Conservation (phyloP, 1,284 basidiomycete genomes). For the Malassezia sp. region DNA sequence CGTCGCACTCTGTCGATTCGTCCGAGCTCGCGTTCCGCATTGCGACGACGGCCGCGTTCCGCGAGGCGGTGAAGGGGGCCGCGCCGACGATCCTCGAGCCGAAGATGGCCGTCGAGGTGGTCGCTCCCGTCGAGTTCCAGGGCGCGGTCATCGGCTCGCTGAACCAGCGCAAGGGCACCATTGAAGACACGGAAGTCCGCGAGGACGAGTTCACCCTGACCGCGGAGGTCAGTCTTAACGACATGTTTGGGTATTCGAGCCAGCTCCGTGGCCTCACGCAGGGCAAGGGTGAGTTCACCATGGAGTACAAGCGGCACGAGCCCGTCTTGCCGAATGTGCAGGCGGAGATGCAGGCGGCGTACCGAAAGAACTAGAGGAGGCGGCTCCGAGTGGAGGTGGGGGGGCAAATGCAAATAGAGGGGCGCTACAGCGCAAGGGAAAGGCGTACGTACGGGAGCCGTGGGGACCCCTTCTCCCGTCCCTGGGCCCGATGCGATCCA, state of each 20-base stretch:
- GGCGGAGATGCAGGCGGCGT: conserved; percentile 59
- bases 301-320: conserved; percentile 75
- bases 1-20: conserved; percentile 88
- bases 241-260: conserved; percentile 79
- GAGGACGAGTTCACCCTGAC: conserved; percentile 90
- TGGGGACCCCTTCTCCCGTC: no score
- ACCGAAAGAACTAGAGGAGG: conserved; percentile 29
- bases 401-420: no score
- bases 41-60: conserved; percentile 80
- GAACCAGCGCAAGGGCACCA: conserved; percentile 85
- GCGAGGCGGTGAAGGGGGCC: conserved; percentile 72
- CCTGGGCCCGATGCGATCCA: no score
- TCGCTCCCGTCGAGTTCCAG: conserved; percentile 93
- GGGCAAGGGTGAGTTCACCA: conserved; percentile 53
- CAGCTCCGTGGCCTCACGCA: conserved; percentile 77
- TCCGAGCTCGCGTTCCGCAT: conserved; percentile 90
- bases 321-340: conserved; percentile 82
- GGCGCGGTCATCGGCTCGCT: conserved; percentile 89
- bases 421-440: no score
- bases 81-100: conserved; percentile 81
- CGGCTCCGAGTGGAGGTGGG: no score
- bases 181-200: conserved; percentile 87
- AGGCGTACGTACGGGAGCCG: no score
- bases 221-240: conserved; percentile 87
- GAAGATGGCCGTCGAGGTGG: conserved; percentile 95